phyloP scores from a whole-genome alignment of 75 land plant species.

The Gnetum montanum region DNA sequence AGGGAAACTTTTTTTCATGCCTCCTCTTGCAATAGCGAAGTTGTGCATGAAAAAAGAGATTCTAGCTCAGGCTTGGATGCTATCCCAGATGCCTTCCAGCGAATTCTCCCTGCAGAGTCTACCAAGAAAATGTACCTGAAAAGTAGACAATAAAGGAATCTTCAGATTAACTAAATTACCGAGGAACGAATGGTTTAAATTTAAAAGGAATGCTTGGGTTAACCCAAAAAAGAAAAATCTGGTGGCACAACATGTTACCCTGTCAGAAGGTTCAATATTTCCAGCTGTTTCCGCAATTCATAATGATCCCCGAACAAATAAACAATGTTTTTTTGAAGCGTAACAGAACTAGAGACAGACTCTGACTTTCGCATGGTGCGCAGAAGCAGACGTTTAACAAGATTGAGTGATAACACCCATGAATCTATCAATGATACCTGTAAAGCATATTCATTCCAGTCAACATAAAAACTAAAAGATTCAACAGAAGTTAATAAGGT shows the following conservation, averaged over 20 bases:
- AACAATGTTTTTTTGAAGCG: conserved; percentile 33
- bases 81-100: conserved; percentile 91
- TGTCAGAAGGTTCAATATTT: conserved; percentile 79
- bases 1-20: no score
- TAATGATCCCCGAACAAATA: conserved; percentile 95
- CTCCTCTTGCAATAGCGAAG: conserved; percentile 57
- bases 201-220: neutral
- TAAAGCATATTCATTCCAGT: no score
- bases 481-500: neutral
- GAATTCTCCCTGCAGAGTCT: conserved; percentile 66
- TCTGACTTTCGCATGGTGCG: conserved; percentile 47
- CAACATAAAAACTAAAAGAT: neutral
- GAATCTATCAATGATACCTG: conserved; percentile 88
- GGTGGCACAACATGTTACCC: conserved; percentile 58
- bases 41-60: conserved; percentile 64
- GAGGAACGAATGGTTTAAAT: neutral
- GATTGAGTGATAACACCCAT: conserved; percentile 54
- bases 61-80: conserved; percentile 64
- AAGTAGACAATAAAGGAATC: neutral
- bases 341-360: conserved; percentile 3
- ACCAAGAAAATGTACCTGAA: conserved; percentile 74
- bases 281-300: conserved; percentile 66
- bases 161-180: neutral
- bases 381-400: conserved; percentile 54
- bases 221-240: neutral